Evolutionary conservation across 805 yeast genomes (phyloP), one percentile per base, ranked within the genome.

Genomic region (Ascoidea asiatica): DNA sequence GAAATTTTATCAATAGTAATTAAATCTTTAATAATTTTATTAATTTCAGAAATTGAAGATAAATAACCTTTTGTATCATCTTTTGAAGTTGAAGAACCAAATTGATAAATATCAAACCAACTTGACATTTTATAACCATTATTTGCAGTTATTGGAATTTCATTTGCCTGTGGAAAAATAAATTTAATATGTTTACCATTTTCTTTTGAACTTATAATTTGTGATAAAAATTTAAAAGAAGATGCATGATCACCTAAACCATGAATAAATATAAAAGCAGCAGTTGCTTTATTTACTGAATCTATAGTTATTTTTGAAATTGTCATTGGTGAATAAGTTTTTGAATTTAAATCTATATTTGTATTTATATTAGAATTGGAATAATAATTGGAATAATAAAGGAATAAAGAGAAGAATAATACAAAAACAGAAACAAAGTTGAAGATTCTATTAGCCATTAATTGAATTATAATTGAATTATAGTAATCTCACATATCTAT

Each of bases 151-250:
- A 89, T 71, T 7, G 87, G 87, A 37, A 73, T 68, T 1, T 54
- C 54, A 5, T 96, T 96, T 0, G 98, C 97, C 57, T 81, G 79
- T 4, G 98, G 98, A 53, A 92, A 85, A n/a, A 89, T 71, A 54
- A 82, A 88, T 52, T 79, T 80, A 50, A 73, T 70, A 53, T 71
- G 77, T 51, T 64, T 67, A 53, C 71, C 80, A 19, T 58, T 70
- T 19, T 65, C 57, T 38, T 65, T 60, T 43, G 45, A 40, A 21
- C 21, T 37, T 21, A 83, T 70, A 44, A 77, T 63, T 37, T 79
- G 81, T 4, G 92, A 84, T 38, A 90, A 63, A 67, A 85, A 86
- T 40, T 75, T 68, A 96, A 96, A 90, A 1, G 97, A 97, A 17
- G 70, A 67, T 4, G 95, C 97, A 0, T 86, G 61, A 59, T 90